phyloP scores from a whole-genome alignment of 371 early-diverging fungal species.

The Lichtheimia corymbifera region DNA sequence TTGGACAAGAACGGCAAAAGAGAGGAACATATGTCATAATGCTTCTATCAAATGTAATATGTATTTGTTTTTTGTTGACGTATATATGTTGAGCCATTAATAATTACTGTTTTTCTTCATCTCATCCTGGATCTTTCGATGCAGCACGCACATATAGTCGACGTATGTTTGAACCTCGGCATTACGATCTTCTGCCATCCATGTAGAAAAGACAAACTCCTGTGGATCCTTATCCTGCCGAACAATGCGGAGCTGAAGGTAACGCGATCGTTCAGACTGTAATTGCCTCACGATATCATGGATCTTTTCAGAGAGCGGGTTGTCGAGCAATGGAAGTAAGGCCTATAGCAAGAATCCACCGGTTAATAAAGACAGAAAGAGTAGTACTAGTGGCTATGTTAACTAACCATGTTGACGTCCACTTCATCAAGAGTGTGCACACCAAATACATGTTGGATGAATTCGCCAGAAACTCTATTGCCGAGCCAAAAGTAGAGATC shows the following conservation, averaged over 20 bases:
- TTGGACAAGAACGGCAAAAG: no score
- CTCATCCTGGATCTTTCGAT: conserved; percentile 86
- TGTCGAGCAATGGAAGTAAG: conserved; percentile 43
- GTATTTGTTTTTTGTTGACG: no score
- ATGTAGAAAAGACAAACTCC: conserved; percentile 71
- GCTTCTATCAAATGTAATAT: no score
- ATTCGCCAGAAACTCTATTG: conserved; percentile 55
- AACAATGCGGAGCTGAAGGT: conserved; percentile 51
- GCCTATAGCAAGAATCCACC: conserved; percentile 14
- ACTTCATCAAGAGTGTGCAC: conserved; percentile 73
- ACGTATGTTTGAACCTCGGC: conserved; percentile 91
- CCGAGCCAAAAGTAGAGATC: conserved; percentile 90
- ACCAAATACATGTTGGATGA: conserved; percentile 76
- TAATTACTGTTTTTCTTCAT: conserved; percentile 49
- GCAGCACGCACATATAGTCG: conserved; percentile 89
- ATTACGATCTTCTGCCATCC: conserved; percentile 87
- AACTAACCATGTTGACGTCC: conserved; percentile 68
- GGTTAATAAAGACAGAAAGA: background rate
- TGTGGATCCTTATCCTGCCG: conserved; percentile 61
- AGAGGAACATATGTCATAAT: no score
- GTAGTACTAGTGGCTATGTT: background rate
- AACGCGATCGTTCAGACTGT: conserved; percentile 50
- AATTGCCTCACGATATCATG: conserved; percentile 65
- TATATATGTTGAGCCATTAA: background rate
- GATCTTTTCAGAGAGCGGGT: conserved; percentile 61